Evolutionary conservation across 31 red algal species (phyloP).

Genomic region (Odonthalia washingtoniensis): DNA sequence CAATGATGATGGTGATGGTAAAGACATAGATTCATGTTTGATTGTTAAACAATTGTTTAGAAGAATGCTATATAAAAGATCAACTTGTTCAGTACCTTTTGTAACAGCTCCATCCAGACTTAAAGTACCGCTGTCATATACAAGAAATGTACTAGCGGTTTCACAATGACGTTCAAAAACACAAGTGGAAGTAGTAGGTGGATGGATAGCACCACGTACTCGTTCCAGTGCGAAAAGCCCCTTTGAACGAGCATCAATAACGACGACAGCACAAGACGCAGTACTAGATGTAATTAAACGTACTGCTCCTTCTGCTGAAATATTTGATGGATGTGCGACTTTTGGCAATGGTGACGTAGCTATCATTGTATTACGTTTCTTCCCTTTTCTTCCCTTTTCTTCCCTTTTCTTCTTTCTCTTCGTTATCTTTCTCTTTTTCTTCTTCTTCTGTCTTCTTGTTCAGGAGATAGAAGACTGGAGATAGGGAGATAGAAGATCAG

Average conservation of each 20-base stretch:
- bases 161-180: not conserved
- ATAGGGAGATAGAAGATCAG: too few relatives aligned
- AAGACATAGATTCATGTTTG: not conserved
- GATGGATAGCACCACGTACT: conserved; percentile 1
- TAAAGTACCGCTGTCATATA: conserved; percentile 32
- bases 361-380: too few relatives aligned
- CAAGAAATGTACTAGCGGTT: not conserved
- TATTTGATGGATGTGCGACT: not conserved
- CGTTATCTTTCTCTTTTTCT: too few relatives aligned
- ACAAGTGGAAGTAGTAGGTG: not conserved
- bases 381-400: too few relatives aligned
- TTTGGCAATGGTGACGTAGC: too few relatives aligned
- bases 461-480: too few relatives aligned
- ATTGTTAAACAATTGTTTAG: not conserved
- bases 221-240: conserved; percentile 33
- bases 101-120: not conserved
- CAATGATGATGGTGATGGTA: conserved; percentile 6
- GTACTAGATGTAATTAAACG: not conserved
- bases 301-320: not conserved
- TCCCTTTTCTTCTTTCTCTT: too few relatives aligned
- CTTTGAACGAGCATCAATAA: conserved; percentile 29
- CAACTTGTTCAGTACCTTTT: not conserved
- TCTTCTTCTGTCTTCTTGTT: too few relatives aligned
- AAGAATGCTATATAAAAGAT: not conserved
- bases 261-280: not conserved